Evolutionary conservation across 129 eudicot species (phyloP).

Genomic region (Escallonia herrerae): DNA sequence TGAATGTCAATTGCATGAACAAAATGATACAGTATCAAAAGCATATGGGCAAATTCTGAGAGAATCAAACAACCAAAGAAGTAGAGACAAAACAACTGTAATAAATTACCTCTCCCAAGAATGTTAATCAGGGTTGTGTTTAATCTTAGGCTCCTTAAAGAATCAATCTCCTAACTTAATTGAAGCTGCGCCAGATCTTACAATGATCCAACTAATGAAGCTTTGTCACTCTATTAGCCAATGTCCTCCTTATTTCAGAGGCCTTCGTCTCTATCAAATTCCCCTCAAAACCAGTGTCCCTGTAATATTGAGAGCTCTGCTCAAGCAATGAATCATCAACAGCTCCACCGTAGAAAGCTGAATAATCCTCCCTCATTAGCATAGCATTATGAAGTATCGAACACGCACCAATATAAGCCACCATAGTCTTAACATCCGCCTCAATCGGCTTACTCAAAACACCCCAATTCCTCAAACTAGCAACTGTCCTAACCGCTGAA

Average conservation of each 20-base stretch:
- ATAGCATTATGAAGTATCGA: constrained; percentile 79
- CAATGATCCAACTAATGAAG: neutral
- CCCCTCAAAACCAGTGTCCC: constrained; percentile 19
- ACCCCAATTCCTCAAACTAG: constrained; percentile 84
- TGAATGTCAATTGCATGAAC: no score
- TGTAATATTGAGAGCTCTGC: neutral
- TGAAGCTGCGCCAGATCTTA: neutral
- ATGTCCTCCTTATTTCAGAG: constrained; percentile 46
- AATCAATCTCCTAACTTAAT: constrained; percentile 4
- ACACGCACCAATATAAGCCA: constrained; percentile 80
- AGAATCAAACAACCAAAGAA: no score
- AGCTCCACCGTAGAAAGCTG: constrained; percentile 40
- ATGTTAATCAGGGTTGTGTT: neutral
- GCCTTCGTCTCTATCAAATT: constrained; percentile 29
- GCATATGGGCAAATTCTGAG: no score
- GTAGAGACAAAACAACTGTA: neutral
- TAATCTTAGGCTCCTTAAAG: neutral
- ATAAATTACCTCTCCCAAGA: constrained; percentile 7
- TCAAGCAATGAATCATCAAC: constrained; percentile 22
- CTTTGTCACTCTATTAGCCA: constrained; percentile 55
- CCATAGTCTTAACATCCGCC: constrained; percentile 50
- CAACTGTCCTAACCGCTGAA: constrained; percentile 40
- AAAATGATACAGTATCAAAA: no score
- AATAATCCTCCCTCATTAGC: constrained; percentile 73
- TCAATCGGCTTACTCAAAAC: constrained; percentile 53